Percentiles rank a stretch among this genome's conserved stretches.
Conservation (phyloP, 257 asterid genomes). For the Mentha longifolia region DNA sequence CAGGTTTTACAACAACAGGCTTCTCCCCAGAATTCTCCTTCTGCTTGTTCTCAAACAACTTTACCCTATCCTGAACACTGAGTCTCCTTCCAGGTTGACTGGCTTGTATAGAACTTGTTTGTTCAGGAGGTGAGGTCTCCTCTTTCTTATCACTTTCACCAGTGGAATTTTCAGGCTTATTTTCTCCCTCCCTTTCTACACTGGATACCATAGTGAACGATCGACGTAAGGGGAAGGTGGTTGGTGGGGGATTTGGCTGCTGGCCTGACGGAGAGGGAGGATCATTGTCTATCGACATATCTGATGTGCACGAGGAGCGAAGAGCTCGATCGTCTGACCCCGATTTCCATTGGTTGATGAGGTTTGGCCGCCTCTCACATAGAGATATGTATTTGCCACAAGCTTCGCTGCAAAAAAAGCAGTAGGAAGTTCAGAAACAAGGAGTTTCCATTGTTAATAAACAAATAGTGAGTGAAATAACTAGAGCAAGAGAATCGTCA, state of each 20-base stretch:
- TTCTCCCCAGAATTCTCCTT: constrained; percentile 81
- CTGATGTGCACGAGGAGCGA: constrained; percentile 64
- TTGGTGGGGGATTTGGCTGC: constrained; percentile 36
- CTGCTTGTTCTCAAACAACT: constrained; percentile 85
- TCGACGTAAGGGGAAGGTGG: constrained; percentile 31
- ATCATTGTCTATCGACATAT: constrained; percentile 55
- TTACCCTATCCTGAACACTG: constrained; percentile 92
- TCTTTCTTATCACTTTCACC: constrained; percentile 41
- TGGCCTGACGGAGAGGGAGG: constrained; percentile 43
- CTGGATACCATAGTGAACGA: constrained; percentile 44
- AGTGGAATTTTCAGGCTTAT: constrained; percentile 19
- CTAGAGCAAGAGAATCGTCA: neutral
- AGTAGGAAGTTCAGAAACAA: constrained; percentile 15
- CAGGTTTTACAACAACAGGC: constrained; percentile 58
- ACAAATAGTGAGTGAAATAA: neutral
- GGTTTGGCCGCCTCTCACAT: constrained; percentile 62
- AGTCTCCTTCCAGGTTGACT: constrained; percentile 70
- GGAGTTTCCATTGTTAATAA: constrained; percentile 1
- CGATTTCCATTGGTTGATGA: constrained; percentile 56
- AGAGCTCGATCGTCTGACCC: constrained; percentile 53
- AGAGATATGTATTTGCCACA: constrained; percentile 69
- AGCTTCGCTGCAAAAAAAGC: constrained; percentile 65
- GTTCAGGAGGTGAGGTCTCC: constrained; percentile 42
- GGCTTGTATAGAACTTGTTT: constrained; percentile 41
- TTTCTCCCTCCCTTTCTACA: constrained; percentile 40